A percentile compares a stretch with the other conserved stretches of the same genome.
Conservation (phyloP, 202 grass and related monocot genomes). For the Setaria viridis region DNA sequence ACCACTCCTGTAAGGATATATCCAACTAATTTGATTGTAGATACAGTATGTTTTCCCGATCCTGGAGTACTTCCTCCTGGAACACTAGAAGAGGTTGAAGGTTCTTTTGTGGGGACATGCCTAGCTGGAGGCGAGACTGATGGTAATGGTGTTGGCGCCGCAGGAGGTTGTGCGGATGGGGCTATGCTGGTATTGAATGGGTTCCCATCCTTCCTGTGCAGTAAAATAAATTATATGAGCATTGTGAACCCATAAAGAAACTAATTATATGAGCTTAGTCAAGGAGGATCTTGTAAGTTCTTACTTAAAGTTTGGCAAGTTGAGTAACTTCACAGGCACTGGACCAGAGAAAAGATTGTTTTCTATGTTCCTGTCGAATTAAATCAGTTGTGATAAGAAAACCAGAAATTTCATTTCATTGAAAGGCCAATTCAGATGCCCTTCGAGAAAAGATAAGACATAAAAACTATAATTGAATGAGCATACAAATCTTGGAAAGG, state of each 20-base stretch:
- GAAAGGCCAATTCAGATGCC: constrained; percentile 30
- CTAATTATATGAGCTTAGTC: background rate
- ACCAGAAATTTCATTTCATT: constrained; percentile 18
- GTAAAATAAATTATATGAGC: constrained; percentile 45
- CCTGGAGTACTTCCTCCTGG: constrained; percentile 45
- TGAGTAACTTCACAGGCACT: constrained; percentile 71
- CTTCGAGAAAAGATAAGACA: constrained; percentile 21
- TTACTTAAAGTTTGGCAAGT: constrained; percentile 90
- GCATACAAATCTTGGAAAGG: constrained; percentile 75
- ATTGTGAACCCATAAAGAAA: background rate
- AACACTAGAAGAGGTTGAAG: constrained; percentile 47
- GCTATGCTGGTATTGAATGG: constrained; percentile 92
- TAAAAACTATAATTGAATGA: constrained; percentile 21
- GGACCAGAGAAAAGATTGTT: constrained; percentile 98
- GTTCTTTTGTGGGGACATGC: constrained; percentile 62
- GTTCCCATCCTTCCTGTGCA: constrained; percentile 89
- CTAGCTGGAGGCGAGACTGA: constrained; percentile 54
- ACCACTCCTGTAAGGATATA: constrained; percentile 69
- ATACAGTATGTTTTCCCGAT: constrained; percentile 53
- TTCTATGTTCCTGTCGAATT: constrained; percentile 81
- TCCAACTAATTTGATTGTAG: constrained; percentile 69
- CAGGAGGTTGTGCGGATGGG: constrained; percentile 63
- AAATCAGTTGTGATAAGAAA: constrained; percentile 36
- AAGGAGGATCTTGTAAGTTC: constrained; percentile 43
- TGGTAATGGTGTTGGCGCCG: constrained; percentile 41